Percentiles rank a stretch among this genome's conserved stretches.
phyloP scores from a whole-genome alignment of 495 filamentous ascomycete species.

The Penicillium fimorum region DNA sequence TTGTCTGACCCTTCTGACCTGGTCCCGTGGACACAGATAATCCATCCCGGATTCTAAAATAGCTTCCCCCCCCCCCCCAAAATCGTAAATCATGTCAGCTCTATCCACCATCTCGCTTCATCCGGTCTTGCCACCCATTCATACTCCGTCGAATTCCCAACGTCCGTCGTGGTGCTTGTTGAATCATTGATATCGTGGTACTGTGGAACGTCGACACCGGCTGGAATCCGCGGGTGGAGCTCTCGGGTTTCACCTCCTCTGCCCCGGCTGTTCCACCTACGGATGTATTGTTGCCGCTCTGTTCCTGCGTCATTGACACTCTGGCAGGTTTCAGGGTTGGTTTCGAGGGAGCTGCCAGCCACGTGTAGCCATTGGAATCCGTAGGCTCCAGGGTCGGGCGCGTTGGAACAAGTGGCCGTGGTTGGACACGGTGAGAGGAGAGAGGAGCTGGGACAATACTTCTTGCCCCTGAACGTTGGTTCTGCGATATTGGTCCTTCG shows the following conservation, averaged over 20 bases:
- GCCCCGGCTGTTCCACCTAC: constrained; percentile 15
- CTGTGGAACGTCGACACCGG: constrained; percentile 51
- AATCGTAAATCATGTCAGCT: constrained; percentile 11
- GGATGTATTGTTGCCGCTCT: constrained; percentile 10
- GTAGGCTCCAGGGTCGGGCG: constrained; percentile 40
- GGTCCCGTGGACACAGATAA: constrained; percentile 1
- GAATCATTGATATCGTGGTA: constrained; percentile 50
- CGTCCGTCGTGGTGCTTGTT: constrained; percentile 44
- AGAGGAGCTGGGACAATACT: constrained; percentile 26
- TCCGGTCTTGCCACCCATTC: constrained; percentile 54
- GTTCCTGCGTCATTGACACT: constrained; percentile 16
- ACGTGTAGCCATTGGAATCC: constrained; percentile 42
- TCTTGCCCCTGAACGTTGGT: constrained; percentile 4
- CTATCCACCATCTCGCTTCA: constrained; percentile 37
- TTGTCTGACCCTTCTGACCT: constrained; percentile 1
- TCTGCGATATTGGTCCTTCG: constrained; percentile 13
- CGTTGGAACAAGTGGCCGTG: constrained; percentile 35
- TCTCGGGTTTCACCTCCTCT: constrained; percentile 28
- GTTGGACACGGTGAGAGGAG: constrained; percentile 39
- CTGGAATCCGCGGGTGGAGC: constrained; percentile 24
- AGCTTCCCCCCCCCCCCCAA: constrained; percentile 6
- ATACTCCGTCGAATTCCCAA: constrained; percentile 58
- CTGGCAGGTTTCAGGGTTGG: constrained; percentile 25
- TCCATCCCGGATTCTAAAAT: constrained; percentile 14
- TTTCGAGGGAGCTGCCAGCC: constrained; percentile 34